These are phyloP conservation scores for Tylopilus sp. DNA, from an alignment of 1,284 basidiomycete genomes.

Conservation along the genomic window DNA sequence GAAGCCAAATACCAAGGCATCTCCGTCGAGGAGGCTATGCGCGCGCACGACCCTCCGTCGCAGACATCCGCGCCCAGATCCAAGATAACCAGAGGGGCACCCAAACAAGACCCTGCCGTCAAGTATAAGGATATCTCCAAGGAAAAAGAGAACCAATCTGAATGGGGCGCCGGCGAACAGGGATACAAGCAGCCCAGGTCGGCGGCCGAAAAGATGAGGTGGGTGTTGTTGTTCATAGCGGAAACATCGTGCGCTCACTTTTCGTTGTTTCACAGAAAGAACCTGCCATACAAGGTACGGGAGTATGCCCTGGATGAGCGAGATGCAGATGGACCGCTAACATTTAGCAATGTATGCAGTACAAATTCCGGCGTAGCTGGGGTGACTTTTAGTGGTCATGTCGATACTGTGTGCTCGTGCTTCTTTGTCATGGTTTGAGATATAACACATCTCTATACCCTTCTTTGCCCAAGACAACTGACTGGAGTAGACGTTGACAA, in stretches of 20 bases:
- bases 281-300: slow-evolving; percentile 80
- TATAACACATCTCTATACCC: slow-evolving; percentile 32
- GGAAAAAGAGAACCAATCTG: slow-evolving; percentile 50
- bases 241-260: neutral
- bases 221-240: slow-evolving; percentile 18
- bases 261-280: slow-evolving; percentile 47
- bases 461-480: neutral
- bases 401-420: slow-evolving; percentile 11
- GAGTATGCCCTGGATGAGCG: slow-evolving; percentile 2
- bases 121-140: slow-evolving; percentile 55
- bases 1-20: slow-evolving; percentile 83
- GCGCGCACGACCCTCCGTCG: slow-evolving; percentile 39
- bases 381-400: slow-evolving; percentile 63
- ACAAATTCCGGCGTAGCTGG: slow-evolving; percentile 83
- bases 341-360: slow-evolving; percentile 65
- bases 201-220: slow-evolving; percentile 69
- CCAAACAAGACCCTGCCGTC: slow-evolving; percentile 60
- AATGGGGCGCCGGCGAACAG: slow-evolving; percentile 69
- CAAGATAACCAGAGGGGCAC: slow-evolving; percentile 52
- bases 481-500: too few species aligned
- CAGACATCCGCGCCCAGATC: slow-evolving; percentile 36
- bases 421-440: slow-evolving; percentile 6
- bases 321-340: slow-evolving; percentile 37
- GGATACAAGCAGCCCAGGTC: slow-evolving; percentile 73
- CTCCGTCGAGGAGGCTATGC: slow-evolving; percentile 62